A percentile compares a stretch with the other conserved stretches of the same genome.
These are phyloP conservation scores for Fusarium gaditjirri DNA, from an alignment of 2,329 filamentous ascomycete species.

Conservation along the genomic window DNA sequence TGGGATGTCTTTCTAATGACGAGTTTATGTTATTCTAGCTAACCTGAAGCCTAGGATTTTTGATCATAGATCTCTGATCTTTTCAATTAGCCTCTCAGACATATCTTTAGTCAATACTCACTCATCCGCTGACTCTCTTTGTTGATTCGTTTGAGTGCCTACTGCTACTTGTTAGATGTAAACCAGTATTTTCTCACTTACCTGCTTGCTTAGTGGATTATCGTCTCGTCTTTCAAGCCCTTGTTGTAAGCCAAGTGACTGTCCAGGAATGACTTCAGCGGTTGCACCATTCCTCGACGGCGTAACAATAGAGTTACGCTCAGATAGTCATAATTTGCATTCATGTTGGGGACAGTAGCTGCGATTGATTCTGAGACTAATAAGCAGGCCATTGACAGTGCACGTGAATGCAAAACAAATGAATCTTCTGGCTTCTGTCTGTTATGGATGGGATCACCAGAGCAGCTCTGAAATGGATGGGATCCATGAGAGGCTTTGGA, in stretches of 20 bases:
- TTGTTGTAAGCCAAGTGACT: not conserved
- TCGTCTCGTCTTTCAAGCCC: not conserved
- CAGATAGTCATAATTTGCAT: not conserved
- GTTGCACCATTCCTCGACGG: slow-evolving; percentile 3
- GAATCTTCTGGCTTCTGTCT: slow-evolving; percentile 3
- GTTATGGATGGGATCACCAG: not conserved
- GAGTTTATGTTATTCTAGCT: not conserved
- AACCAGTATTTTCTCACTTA: not conserved
- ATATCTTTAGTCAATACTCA: not conserved
- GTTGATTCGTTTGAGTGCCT: not conserved
- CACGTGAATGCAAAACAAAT: not conserved
- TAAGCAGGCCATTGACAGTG: not conserved
- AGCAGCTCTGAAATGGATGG: not conserved
- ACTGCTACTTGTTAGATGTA: not conserved
- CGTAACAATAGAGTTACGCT: not conserved
- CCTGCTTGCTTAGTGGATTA: not conserved
- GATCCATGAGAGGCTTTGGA: not conserved
- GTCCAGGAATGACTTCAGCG: not conserved
- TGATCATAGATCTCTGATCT: no score
- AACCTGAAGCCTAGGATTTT: not conserved
- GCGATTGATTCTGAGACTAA: not conserved
- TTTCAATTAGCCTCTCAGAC: not conserved
- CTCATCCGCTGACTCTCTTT: not conserved
- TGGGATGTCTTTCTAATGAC: not conserved
- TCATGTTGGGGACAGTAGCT: not conserved